These are phyloP conservation scores for Penicillium desertorum DNA, from an alignment of 495 filamentous ascomycete genomes.

Conservation along the genomic window DNA sequence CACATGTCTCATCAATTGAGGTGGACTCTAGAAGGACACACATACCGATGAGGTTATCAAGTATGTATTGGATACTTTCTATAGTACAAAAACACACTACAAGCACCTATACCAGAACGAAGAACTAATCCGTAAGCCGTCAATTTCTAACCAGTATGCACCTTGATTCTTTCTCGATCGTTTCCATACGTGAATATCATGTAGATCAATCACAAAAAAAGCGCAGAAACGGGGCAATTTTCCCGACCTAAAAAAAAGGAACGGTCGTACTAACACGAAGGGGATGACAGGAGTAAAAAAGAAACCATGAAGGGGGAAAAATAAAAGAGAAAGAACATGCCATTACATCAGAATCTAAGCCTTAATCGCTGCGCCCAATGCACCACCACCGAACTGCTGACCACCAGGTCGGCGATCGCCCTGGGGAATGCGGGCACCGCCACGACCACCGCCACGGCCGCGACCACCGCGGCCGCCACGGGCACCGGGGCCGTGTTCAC, in stretches of 20 bases:
- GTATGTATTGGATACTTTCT: no score
- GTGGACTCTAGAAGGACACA: not conserved
- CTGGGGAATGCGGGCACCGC: constrained; percentile 55
- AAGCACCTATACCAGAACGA: not conserved
- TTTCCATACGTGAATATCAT: constrained; percentile 20
- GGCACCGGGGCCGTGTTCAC: constrained; percentile 74
- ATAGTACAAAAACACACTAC: not conserved
- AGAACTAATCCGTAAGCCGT: constrained; percentile 16
- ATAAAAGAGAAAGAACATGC: constrained; percentile 32
- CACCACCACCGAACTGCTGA: constrained; percentile 63
- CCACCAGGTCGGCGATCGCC: constrained; percentile 54
- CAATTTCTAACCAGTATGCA: constrained; percentile 18
- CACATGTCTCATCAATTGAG: not conserved
- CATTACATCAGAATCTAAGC: constrained; percentile 53
- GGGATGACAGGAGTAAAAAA: constrained; percentile 13
- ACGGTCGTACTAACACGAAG: constrained; percentile 16
- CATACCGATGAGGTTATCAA: no score
- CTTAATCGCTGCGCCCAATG: constrained; percentile 63
- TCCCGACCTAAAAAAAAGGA: constrained; percentile 16
- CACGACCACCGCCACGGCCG: constrained; percentile 68
- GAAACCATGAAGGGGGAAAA: constrained; percentile 19
- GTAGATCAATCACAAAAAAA: constrained; percentile 16
- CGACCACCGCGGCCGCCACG: constrained; percentile 65
- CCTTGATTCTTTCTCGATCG: constrained; percentile 16
- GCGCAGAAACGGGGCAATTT: constrained; percentile 17